Evolutionary conservation across 1,284 basidiomycete genomes (phyloP).

Genomic region (Ceratobasidium sp.): DNA sequence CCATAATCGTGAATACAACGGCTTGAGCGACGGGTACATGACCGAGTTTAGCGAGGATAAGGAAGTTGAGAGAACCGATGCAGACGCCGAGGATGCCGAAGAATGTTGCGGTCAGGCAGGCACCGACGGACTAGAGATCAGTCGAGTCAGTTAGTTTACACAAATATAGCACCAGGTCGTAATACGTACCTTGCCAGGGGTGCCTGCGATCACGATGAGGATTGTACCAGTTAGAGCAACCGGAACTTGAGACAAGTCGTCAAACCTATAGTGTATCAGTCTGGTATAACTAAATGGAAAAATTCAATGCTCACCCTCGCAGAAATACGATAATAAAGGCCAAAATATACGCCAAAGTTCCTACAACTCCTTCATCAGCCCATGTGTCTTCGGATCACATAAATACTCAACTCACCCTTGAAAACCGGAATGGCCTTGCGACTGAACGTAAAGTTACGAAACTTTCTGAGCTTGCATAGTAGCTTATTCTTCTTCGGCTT

Average conservation of each 20-base stretch:
- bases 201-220: constrained; percentile 54
- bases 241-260: constrained; percentile 9
- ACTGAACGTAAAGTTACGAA: constrained; percentile 45
- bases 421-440: constrained; percentile 49
- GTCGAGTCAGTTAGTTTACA: no score
- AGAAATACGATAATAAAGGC: constrained; percentile 56
- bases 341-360: constrained; percentile 54
- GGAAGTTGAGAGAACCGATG: constrained; percentile 54
- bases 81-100: constrained; percentile 54
- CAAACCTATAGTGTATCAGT: constrained; percentile 17
- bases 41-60: constrained; percentile 55
- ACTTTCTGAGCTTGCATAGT: constrained; percentile 23
- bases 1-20: constrained; percentile 55
- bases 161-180: no score
- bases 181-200: constrained; percentile 52
- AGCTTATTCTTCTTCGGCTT: constrained; percentile 25
- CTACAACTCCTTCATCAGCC: constrained; percentile 46
- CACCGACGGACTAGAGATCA: neutral
- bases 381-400: no score
- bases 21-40: constrained; percentile 56
- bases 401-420: constrained; percentile 49
- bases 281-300: constrained; percentile 30
- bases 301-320: constrained; percentile 52
- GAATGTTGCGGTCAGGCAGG: constrained; percentile 48
- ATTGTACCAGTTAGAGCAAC: constrained; percentile 49